These are phyloP conservation scores for Venturia nashicola DNA, from an alignment of 2,329 filamentous ascomycete genomes.

Conservation along the genomic window DNA sequence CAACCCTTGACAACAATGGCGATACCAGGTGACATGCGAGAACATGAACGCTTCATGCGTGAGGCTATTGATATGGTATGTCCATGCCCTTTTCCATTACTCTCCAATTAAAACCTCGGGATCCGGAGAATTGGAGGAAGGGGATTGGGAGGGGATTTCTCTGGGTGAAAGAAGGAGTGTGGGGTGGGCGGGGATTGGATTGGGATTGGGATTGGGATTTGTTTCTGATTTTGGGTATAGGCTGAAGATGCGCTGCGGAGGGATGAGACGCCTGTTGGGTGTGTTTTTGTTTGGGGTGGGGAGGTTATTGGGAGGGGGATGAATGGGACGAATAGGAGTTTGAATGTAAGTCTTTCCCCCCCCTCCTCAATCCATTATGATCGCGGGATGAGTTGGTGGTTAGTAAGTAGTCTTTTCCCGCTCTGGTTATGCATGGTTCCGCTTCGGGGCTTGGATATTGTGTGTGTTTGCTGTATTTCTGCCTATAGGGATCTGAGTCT, in stretches of 20 bases:
- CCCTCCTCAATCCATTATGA: too few species aligned
- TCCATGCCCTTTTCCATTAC: not conserved
- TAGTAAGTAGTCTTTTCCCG: too few species aligned
- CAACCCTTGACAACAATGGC: not conserved
- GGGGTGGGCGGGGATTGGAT: too few species aligned
- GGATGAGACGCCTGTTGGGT: slow-evolving; percentile 93
- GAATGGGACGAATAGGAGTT: slow-evolving; percentile 90
- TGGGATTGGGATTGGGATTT: too few species aligned
- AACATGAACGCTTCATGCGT: slow-evolving; percentile 59
- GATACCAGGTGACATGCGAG: slow-evolving; percentile 1
- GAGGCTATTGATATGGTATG: slow-evolving; percentile 76
- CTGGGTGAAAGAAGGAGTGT: not conserved
- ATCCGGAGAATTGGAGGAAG: not conserved
- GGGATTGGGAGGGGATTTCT: not conserved
- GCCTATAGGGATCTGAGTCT: too few species aligned
- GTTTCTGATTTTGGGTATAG: slow-evolving; percentile 31
- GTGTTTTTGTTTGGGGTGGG: slow-evolving; percentile 74
- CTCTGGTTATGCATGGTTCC: too few species aligned
- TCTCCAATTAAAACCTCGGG: not conserved
- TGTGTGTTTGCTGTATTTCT: too few species aligned
- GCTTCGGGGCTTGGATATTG: too few species aligned
- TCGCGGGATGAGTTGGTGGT: too few species aligned
- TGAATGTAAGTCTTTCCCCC: slow-evolving; percentile 38
- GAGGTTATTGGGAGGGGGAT: slow-evolving; percentile 78
- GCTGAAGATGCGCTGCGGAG: slow-evolving; percentile 72